Evolutionary conservation across 257 asterid genomes (phyloP), one percentile per base, ranked within the genome.

Genomic region (Parsonsia alboflavescens): DNA sequence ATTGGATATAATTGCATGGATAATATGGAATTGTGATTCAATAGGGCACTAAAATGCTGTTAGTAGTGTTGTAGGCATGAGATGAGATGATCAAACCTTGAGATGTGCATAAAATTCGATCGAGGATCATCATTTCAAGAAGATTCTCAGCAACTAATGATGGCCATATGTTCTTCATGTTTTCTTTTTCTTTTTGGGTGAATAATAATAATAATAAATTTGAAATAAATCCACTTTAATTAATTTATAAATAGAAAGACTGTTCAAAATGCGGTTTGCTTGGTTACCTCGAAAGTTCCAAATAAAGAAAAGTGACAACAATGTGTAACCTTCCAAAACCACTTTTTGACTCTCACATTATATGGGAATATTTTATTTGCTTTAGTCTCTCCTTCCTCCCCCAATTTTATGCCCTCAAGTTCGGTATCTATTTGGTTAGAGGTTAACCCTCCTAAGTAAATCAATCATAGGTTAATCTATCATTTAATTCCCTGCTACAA

Each of bases 251-350:
- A 57, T 63, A 42, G 48, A 78, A 64, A 57, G 36, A 71, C 82
- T 78, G 77, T 26, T 73, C 78, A 33, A 81, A 39, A 79, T 7
- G 64, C 21, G 73, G 6, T 82, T 80, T 78, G 83, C 83, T 75
- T 80, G 80, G 61, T 54, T 67, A 28, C 48, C 48, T 69, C 46
- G 54, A 63, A 30, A 36, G 70, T 76, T 82, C 71, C 80, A 71
- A 78, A 72, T 22, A 1, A 54, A 33, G 76, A 19, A 71, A 42
- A 33, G 53, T 53, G 53, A 67, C 24, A 67, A 67, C 42, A 67
- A 67, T 42, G 53, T 22, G 5, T 42, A 21, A 67, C 53, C 71
- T 42, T 66, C 71, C 30, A 66, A 66, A 66, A 42, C 71, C 50
- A 41, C 7, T n/a, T 4, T 12, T 22, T 39, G 52, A 39, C 21